Evolutionary conservation across 768 basidiomycete genomes (phyloP).

Genomic region (Boletus vinaceobasis): DNA sequence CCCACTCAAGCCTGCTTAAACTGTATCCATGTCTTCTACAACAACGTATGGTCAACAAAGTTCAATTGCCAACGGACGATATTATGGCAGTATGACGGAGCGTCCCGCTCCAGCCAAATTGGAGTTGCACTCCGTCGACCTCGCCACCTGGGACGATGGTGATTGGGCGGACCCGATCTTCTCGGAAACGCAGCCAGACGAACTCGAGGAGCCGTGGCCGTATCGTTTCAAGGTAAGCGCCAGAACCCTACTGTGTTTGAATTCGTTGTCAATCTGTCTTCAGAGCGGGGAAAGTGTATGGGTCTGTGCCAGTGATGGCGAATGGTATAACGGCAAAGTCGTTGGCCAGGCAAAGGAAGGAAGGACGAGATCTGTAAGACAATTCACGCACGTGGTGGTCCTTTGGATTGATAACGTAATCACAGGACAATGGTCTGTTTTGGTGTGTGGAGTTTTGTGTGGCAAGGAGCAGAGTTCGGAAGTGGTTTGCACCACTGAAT

Average conservation of each 20-base stretch:
- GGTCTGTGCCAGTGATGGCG: slow-evolving; percentile 47
- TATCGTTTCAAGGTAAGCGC: slow-evolving; percentile 45
- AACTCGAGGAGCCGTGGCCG: slow-evolving; percentile 49
- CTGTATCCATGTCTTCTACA: slow-evolving; percentile 3
- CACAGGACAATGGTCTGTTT: slow-evolving; percentile 48
- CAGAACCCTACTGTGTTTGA: neutral
- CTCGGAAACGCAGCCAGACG: slow-evolving; percentile 32
- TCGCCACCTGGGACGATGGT: slow-evolving; percentile 26
- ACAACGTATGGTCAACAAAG: neutral
- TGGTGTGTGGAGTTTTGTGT: slow-evolving; percentile 50
- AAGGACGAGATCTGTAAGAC: slow-evolving; percentile 44
- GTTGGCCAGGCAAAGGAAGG: slow-evolving; percentile 43
- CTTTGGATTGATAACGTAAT: neutral
- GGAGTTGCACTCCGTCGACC: slow-evolving; percentile 21
- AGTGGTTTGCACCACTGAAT: slow-evolving; percentile 60
- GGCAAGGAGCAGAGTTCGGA: slow-evolving; percentile 40
- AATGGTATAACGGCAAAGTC: slow-evolving; percentile 51
- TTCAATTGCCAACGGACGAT: neutral
- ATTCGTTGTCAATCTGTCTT: neutral
- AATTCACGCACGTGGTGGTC: neutral
- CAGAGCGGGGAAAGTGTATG: slow-evolving; percentile 51
- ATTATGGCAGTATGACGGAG: neutral
- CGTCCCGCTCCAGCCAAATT: neutral
- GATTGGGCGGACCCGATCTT: slow-evolving; percentile 15
- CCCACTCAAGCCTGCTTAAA: neutral